Evolutionary conservation across 176 grass and related monocot species (phyloP).

Genomic region (Paspalum notatum): DNA sequence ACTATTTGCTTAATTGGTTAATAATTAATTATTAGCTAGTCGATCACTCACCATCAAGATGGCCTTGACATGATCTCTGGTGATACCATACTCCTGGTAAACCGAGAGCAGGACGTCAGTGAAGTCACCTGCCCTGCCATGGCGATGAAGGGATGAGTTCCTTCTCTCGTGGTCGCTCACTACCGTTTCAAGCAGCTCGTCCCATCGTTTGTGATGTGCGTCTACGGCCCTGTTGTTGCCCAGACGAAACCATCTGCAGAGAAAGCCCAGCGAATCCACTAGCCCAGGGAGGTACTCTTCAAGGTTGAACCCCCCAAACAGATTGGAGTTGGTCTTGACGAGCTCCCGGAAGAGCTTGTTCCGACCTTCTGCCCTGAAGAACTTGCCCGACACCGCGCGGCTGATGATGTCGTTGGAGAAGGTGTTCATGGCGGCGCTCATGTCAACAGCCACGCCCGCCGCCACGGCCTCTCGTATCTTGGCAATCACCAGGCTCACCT

Average conservation of each 20-base stretch:
- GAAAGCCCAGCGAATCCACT: background rate
- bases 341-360: constrained; percentile 50
- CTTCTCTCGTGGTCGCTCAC: constrained; percentile 28
- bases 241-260: background rate
- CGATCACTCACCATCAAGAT: constrained; percentile 41
- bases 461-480: constrained; percentile 1
- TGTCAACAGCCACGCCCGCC: constrained; percentile 23
- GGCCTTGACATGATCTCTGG: constrained; percentile 31
- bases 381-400: constrained; percentile 32
- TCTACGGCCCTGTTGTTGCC: background rate
- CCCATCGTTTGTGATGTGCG: constrained; percentile 1
- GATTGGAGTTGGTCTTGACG: background rate
- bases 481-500: background rate
- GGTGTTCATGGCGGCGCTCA: constrained; percentile 37
- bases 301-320: constrained; percentile 24
- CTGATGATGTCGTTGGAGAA: constrained; percentile 50
- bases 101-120: constrained; percentile 33
- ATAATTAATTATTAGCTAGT: no score
- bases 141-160: background rate
- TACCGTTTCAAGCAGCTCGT: constrained; percentile 35
- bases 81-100: constrained; percentile 29
- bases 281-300: constrained; percentile 44
- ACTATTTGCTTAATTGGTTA: no score
- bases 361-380: constrained; percentile 20
- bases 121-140: constrained; percentile 21